Conservation (phyloP, 768 basidiomycete genomes). For the Gloeophyllum trabeum region DNA sequence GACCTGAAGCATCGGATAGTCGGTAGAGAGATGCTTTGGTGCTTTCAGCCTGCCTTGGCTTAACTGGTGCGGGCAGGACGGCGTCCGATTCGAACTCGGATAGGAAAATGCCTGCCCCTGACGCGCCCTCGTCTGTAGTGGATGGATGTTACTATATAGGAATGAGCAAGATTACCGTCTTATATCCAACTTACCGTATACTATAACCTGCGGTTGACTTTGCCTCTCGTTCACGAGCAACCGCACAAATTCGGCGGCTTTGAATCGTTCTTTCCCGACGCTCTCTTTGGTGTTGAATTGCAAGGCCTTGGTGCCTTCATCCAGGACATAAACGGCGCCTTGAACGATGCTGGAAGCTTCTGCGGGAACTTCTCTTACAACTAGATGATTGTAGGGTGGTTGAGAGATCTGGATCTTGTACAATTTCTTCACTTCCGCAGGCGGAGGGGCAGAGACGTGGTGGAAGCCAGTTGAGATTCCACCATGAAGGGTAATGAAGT, state of each 20-base stretch:
- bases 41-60: conserved; percentile 8
- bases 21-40: conserved; percentile 25
- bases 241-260: conserved; percentile 49
- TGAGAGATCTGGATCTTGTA: conserved; percentile 32
- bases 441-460: conserved; percentile 32
- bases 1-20: conserved; percentile 34
- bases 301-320: conserved; percentile 39
- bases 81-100: conserved; percentile 27
- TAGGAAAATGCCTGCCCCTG: conserved; percentile 36
- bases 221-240: conserved; percentile 29
- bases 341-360: conserved; percentile 34
- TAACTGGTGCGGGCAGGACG: conserved; percentile 9
- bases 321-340: conserved; percentile 50
- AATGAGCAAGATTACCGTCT: not conserved
- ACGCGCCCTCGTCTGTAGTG: conserved; percentile 37
- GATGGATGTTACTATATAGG: not conserved
- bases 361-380: conserved; percentile 38
- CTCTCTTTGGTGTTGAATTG: conserved; percentile 48
- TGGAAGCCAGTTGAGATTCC: conserved; percentile 42
- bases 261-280: conserved; percentile 45
- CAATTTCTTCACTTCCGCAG: conserved; percentile 32
- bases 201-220: conserved; percentile 29
- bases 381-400: conserved; percentile 6
- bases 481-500: conserved; percentile 32
- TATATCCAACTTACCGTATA: conserved; percentile 30